Percentiles rank a stretch among this genome's conserved stretches.
Evolutionary conservation across 2,329 filamentous ascomycete genomes (phyloP).

Genomic region (Coleophoma crateriformis): DNA sequence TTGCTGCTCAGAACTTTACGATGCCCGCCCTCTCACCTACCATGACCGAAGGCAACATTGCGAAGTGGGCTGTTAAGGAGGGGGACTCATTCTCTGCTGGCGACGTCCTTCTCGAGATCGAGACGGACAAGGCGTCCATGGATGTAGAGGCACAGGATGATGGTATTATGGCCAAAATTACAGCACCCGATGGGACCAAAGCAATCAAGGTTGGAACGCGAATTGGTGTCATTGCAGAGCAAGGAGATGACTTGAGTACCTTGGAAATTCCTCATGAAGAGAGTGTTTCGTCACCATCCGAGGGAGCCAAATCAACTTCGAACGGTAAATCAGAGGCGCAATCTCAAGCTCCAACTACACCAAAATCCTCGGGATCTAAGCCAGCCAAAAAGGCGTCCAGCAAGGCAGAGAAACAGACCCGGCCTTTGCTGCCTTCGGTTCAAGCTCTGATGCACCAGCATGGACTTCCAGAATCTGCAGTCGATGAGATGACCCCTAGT

Average conservation of each 20-base stretch:
- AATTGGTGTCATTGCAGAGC: slow-evolving; percentile 79
- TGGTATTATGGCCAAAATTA: slow-evolving; percentile 80
- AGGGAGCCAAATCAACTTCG: slow-evolving; percentile 19
- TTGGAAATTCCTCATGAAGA: slow-evolving; percentile 73
- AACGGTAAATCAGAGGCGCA: slow-evolving; percentile 12
- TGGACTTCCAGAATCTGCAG: slow-evolving; percentile 67
- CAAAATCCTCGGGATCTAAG: slow-evolving; percentile 8
- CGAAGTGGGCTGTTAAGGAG: slow-evolving; percentile 81
- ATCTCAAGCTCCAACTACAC: slow-evolving; percentile 10
- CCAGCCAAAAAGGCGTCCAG: slow-evolving; percentile 32
- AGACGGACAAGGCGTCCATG: slow-evolving; percentile 93
- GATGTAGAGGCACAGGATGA: slow-evolving; percentile 92
- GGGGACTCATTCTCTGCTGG: slow-evolving; percentile 77
- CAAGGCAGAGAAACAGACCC: slow-evolving; percentile 58
- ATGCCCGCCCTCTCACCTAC: slow-evolving; percentile 91
- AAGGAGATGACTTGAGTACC: slow-evolving; percentile 70
- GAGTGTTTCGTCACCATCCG: slow-evolving; percentile 21
- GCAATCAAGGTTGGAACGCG: slow-evolving; percentile 70
- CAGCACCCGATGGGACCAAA: slow-evolving; percentile 68
- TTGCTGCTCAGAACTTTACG: slow-evolving; percentile 79
- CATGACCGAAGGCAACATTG: slow-evolving; percentile 91
- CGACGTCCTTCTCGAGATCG: slow-evolving; percentile 85
- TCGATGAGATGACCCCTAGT: slow-evolving; percentile 77
- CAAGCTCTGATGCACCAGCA: slow-evolving; percentile 75
- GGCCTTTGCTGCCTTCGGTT: slow-evolving; percentile 79